Evolutionary conservation across 2,329 filamentous ascomycete species (phyloP).

Genomic region (Verticillium albo-atrum): DNA sequence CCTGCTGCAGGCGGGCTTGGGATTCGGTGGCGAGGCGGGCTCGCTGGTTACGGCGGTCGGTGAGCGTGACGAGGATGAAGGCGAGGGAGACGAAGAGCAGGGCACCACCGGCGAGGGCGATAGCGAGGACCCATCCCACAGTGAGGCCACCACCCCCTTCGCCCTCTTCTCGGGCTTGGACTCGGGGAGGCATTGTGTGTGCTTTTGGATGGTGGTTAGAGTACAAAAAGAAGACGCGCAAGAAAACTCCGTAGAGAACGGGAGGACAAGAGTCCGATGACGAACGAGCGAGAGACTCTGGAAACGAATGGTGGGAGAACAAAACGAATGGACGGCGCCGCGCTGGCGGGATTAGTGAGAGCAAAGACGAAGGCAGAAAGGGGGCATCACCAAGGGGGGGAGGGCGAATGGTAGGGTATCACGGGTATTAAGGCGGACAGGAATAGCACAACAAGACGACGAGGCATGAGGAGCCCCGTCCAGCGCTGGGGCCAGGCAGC

Average conservation of each 20-base stretch:
- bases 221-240: not conserved
- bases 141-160: conserved; percentile 8
- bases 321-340: not conserved
- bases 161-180: not conserved
- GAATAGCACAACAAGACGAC: not conserved
- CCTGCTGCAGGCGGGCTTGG: not conserved
- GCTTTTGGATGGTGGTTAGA: not conserved
- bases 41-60: conserved; percentile 19
- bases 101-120: conserved; percentile 43
- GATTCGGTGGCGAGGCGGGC: conserved; percentile 7
- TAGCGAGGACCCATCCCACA: conserved; percentile 36
- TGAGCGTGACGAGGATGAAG: conserved; percentile 35
- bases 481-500: not conserved
- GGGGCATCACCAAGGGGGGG: not conserved
- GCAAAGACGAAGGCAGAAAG: not conserved
- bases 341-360: not conserved
- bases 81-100: conserved; percentile 38
- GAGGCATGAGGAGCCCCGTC: not conserved
- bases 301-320: not conserved
- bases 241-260: not conserved
- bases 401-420: not conserved
- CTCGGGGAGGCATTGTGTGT: not conserved
- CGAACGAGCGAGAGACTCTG: not conserved
- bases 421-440: not conserved
- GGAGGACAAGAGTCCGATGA: too few species aligned